A percentile compares a stretch with the other conserved stretches of the same genome.
Conservation (phyloP, 148 eudicot genomes). For the Bassia scoparia region DNA sequence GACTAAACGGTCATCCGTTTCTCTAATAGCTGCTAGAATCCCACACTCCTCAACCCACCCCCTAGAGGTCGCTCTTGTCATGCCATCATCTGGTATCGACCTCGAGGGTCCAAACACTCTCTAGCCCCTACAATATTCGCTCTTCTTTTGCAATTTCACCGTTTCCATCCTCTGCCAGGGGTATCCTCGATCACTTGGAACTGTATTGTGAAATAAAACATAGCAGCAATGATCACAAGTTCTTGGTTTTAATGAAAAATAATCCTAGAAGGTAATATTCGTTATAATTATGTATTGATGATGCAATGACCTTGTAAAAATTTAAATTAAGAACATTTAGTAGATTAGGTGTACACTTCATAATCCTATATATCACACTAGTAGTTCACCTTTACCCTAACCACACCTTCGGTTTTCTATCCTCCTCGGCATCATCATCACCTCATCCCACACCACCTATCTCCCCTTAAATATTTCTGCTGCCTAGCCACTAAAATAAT, state of each 20-base stretch:
- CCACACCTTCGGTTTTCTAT: slow-evolving; percentile 47
- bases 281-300: not conserved
- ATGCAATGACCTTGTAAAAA: slow-evolving; percentile 1
- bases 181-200: slow-evolving; percentile 72
- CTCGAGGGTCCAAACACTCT: slow-evolving; percentile 72
- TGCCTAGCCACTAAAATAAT: slow-evolving; percentile 53
- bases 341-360: slow-evolving; percentile 40
- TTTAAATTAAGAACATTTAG: not conserved
- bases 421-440: slow-evolving; percentile 63
- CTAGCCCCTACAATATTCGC: slow-evolving; percentile 44
- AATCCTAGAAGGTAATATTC: not conserved
- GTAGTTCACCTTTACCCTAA: slow-evolving; percentile 34
- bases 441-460: slow-evolving; percentile 66
- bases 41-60: too few relatives aligned
- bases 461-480: slow-evolving; percentile 46
- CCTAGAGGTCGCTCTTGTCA: slow-evolving; percentile 75
- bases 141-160: slow-evolving; percentile 54
- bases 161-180: slow-evolving; percentile 59
- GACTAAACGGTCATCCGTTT: too few relatives aligned
- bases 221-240: slow-evolving; percentile 17
- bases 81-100: slow-evolving; percentile 47
- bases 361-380: slow-evolving; percentile 43
- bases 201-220: slow-evolving; percentile 29
- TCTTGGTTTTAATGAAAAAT: not conserved
- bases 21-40: too few relatives aligned